Evolutionary conservation across 1,139 yeast species (phyloP).

Genomic region (Zygosaccharomyces sapae): DNA sequence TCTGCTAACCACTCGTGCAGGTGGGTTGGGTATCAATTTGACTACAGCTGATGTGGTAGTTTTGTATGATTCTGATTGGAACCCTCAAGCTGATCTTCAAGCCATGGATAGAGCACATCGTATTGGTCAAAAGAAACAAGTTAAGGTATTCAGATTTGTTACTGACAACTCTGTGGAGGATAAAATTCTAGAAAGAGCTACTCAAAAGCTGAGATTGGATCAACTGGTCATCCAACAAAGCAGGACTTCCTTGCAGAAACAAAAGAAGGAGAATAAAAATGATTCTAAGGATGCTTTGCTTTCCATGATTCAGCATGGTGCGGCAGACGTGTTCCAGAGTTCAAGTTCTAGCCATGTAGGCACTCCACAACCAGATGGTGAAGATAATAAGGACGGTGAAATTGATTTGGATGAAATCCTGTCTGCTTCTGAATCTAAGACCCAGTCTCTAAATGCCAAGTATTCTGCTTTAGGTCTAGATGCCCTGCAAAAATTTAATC

Average conservation of each 20-base stretch:
- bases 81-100: slow-evolving; percentile 97
- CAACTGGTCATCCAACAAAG: slow-evolving; percentile 97
- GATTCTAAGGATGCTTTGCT: slow-evolving; percentile 77
- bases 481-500: slow-evolving; percentile 75
- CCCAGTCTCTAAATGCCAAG: slow-evolving; percentile 69
- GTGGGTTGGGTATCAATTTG: slow-evolving; percentile 93
- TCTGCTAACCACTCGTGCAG: slow-evolving; percentile 93
- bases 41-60: slow-evolving; percentile 91
- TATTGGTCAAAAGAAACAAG: slow-evolving; percentile 96
- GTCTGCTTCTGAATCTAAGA: slow-evolving; percentile 73
- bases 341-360: slow-evolving; percentile 23
- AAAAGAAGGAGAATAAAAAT: slow-evolving; percentile 46
- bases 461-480: slow-evolving; percentile 84
- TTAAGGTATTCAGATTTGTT: slow-evolving; percentile 82
- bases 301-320: slow-evolving; percentile 97
- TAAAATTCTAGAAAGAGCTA: slow-evolving; percentile 91
- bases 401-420: slow-evolving; percentile 80
- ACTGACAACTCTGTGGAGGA: slow-evolving; percentile 97
- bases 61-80: slow-evolving; percentile 94
- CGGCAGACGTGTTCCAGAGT: slow-evolving; percentile 71
- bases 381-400: slow-evolving; percentile 43
- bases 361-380: slow-evolving; percentile 37
- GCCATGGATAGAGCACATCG: slow-evolving; percentile 99
- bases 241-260: slow-evolving; percentile 44
- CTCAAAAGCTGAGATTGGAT: slow-evolving; percentile 86